Conservation (phyloP, 2,329 filamentous ascomycete genomes). For the Diatrype stigma region DNA sequence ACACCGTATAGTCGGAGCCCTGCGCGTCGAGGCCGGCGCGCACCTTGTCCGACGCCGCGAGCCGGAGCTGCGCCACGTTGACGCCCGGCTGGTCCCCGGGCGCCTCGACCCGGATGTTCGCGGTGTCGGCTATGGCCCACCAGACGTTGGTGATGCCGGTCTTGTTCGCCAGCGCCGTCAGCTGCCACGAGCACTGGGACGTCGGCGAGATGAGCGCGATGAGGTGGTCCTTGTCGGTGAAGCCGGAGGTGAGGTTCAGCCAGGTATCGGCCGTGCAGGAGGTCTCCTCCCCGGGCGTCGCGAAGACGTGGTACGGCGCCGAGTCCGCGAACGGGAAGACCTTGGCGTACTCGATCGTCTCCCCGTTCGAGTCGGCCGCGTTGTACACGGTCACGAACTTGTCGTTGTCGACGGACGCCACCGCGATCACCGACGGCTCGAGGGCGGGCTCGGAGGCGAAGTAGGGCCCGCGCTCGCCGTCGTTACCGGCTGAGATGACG, state of each 20-base stretch:
- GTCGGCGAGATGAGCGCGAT: not conserved
- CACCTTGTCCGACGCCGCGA: not conserved
- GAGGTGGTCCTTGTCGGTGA: not conserved
- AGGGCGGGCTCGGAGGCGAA: not conserved
- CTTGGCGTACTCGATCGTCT: not conserved
- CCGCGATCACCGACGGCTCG: not conserved
- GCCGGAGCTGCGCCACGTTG: not conserved
- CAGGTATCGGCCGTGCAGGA: not conserved
- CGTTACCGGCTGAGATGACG: constrained; percentile 1
- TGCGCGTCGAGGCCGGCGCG: not conserved
- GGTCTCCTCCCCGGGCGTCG: not conserved
- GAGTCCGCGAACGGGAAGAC: not conserved
- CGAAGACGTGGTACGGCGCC: not conserved
- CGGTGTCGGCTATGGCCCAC: not conserved
- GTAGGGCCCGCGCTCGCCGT: not conserved
- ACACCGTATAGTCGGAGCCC: not conserved
- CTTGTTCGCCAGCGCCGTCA: not conserved
- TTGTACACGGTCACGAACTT: not conserved
- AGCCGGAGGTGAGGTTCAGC: not conserved
- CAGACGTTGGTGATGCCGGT: not conserved
- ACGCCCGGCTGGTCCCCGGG: not conserved
- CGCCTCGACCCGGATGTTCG: not conserved
- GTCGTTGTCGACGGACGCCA: not conserved
- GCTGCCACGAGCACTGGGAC: not conserved
- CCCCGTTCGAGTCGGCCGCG: not conserved